Conservation (phyloP, 2,329 filamentous ascomycete genomes). For the Penicillium sp. region DNA sequence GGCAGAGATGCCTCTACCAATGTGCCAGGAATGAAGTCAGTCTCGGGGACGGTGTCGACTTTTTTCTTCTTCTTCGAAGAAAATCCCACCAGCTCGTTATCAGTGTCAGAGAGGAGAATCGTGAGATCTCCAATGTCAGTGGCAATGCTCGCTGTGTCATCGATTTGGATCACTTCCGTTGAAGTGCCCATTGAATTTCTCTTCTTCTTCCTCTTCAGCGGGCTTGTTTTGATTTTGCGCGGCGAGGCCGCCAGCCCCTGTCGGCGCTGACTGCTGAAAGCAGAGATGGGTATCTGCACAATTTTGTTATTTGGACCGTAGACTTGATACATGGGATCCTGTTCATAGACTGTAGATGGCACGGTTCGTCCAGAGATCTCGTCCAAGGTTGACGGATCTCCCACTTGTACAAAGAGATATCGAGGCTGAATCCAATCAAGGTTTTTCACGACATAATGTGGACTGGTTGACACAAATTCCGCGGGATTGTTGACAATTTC, state of each 20-base stretch:
- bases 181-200: not conserved
- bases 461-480: constrained; percentile 59
- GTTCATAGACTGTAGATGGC: constrained; percentile 33
- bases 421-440: constrained; percentile 88
- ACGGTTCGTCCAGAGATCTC: not conserved
- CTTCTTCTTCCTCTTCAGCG: constrained; percentile 14
- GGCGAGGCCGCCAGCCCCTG: constrained; percentile 28
- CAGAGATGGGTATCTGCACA: constrained; percentile 58
- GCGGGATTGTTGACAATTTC: constrained; percentile 78
- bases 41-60: constrained; percentile 37
- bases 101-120: constrained; percentile 45
- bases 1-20: constrained; percentile 66
- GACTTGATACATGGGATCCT: constrained; percentile 45
- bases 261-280: constrained; percentile 52
- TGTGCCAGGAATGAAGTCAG: constrained; percentile 68
- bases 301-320: constrained; percentile 41
- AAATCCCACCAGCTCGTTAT: constrained; percentile 21
- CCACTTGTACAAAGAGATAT: constrained; percentile 70
- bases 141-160: constrained; percentile 51
- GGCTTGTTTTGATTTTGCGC: constrained; percentile 31
- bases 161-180: constrained; percentile 18
- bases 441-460: constrained; percentile 73
- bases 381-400: not conserved
- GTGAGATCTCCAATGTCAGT: constrained; percentile 54
- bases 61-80: constrained; percentile 1